Evolutionary conservation across 331 rosid genomes (phyloP).

Genomic region (Pyracantha coccinea): DNA sequence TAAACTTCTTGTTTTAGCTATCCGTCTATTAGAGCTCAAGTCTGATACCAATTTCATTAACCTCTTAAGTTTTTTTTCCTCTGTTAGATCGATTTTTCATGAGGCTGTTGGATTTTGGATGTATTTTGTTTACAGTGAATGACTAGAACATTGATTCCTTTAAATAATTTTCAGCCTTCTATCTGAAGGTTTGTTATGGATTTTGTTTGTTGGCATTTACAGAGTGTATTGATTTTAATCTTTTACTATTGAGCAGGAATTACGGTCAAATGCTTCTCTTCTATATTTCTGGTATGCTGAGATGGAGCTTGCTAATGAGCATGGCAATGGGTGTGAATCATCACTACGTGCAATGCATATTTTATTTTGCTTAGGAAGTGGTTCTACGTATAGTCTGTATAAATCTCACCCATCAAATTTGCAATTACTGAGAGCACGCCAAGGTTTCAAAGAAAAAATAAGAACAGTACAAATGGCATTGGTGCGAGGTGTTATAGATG

Average conservation of each 20-base stretch:
- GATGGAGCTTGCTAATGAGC: conserved; percentile 53
- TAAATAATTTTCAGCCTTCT: neutral
- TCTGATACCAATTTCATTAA: neutral
- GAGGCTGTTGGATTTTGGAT: neutral
- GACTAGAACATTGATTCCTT: neutral
- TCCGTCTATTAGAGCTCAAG: neutral
- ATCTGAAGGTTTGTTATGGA: neutral
- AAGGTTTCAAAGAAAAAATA: conserved; percentile 79
- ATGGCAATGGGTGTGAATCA: conserved; percentile 26
- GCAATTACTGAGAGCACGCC: conserved; percentile 79
- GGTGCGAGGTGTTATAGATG: conserved; percentile 67
- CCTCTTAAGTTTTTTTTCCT: neutral
- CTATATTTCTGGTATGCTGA: conserved; percentile 94
- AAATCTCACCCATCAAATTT: conserved; percentile 65
- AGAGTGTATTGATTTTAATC: neutral
- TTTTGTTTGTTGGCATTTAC: neutral
- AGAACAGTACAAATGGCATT: conserved; percentile 60
- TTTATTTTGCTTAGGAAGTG: conserved; percentile 76
- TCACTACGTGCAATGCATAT: conserved; percentile 57
- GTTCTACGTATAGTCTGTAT: conserved; percentile 53
- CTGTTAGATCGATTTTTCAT: neutral
- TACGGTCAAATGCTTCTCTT: conserved; percentile 55
- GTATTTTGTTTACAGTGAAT: neutral
- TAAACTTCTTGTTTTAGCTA: neutral
- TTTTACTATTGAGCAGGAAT: conserved; percentile 44